Conservation (phyloP, 495 filamentous ascomycete species). For the Bryoglossum gracile region DNA sequence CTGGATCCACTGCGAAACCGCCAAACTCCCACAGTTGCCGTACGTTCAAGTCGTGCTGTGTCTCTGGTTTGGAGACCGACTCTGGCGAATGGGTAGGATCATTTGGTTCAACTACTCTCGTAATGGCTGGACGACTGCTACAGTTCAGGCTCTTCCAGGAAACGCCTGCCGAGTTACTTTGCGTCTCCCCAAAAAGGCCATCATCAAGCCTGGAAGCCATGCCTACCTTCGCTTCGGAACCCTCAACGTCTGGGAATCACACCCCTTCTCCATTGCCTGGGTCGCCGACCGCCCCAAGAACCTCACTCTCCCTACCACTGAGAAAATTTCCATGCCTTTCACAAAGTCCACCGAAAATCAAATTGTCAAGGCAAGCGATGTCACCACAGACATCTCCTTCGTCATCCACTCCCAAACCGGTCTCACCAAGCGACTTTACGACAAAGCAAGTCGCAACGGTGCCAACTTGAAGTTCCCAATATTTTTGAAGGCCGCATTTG, state of each 20-base stretch:
- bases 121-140: slow-evolving; percentile 59
- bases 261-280: slow-evolving; percentile 95
- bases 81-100: slow-evolving; percentile 59
- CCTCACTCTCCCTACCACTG: slow-evolving; percentile 30
- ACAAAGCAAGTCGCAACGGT: slow-evolving; percentile 26
- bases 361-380: slow-evolving; percentile 5
- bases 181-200: slow-evolving; percentile 66
- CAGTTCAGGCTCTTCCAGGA: slow-evolving; percentile 69
- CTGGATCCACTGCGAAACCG: slow-evolving; percentile 63
- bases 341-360: not conserved
- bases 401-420: slow-evolving; percentile 80
- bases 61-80: slow-evolving; percentile 73
- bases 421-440: slow-evolving; percentile 77
- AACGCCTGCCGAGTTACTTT: slow-evolving; percentile 80
- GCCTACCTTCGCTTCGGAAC: slow-evolving; percentile 77
- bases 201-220: slow-evolving; percentile 78
- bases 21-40: slow-evolving; percentile 53
- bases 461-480: slow-evolving; percentile 23
- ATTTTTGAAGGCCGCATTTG: slow-evolving; percentile 51
- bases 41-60: slow-evolving; percentile 62
- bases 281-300: slow-evolving; percentile 38
- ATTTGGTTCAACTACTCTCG: slow-evolving; percentile 59
- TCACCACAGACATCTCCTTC: slow-evolving; percentile 56
- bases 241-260: slow-evolving; percentile 73
- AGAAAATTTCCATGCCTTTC: slow-evolving; percentile 24